Evolutionary conservation across 495 filamentous ascomycete species (phyloP), one percentile per base, ranked within the genome.

Genomic region (Podospora tetraspora): DNA sequence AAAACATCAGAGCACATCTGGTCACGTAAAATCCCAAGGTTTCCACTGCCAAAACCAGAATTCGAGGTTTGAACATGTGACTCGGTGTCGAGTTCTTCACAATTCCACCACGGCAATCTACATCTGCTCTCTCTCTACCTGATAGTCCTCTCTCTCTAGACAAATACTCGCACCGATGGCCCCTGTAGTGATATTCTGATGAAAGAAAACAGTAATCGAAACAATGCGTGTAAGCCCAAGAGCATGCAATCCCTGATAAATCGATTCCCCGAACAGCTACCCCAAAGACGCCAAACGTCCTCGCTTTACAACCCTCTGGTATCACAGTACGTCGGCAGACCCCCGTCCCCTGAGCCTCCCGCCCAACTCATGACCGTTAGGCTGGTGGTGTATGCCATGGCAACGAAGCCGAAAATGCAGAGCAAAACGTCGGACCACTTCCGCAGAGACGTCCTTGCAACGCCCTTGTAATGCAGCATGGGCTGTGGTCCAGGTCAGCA

Each of bases 341-440:
- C 68, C 0, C 79, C 75, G 32, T 77, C 80, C 1, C 74, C 76
- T 9, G 75, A 69, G 1, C 79, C 77, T 62, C 63, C 78, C 0
- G 90, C 84, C 95, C 95, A 99, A 77, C 90, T 93, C 76, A 86
- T 84, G 22, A 96, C 77, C 6, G 95, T 98, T 71, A 97, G 79
- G 10, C 83, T 79, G 1, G 94, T 98, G 0, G 96, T 97, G 77
- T 97, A 99, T 10, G 85, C 85, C 88, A 97, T 98, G 66, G 91
- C 91, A 23, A 91, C 78, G 63, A 91, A 83, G 27, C 95, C 95
- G 73, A 98, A 93, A 67, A 90, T 79, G 72, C 91, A 88, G 21
- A 99, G 86, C 0, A 79, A 73, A 30, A 96, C 83, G 71, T 98
- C 93, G 7, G 89, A 82, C 22, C 86, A 78, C 68, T 86, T 88